Percentiles rank a stretch among this genome's conserved stretches.
Conservation (phyloP, 768 basidiomycete genomes). For the Leucosporidium yakuticum region DNA sequence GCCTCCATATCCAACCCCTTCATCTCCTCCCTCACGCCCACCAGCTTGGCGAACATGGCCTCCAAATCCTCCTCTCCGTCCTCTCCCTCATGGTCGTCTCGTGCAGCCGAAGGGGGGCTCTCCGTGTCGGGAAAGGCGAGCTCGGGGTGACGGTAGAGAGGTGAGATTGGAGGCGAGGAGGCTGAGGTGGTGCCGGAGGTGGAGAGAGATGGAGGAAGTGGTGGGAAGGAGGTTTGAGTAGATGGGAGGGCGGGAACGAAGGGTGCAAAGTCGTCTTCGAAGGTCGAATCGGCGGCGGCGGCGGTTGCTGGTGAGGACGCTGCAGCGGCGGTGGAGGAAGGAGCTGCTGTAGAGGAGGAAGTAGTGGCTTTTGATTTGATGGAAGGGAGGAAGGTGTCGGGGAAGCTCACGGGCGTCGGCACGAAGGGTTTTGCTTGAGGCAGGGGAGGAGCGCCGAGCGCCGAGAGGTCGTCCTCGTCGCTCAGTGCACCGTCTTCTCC, state of each 20-base stretch:
- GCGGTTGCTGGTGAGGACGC: neutral
- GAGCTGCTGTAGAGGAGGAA: too few relatives aligned
- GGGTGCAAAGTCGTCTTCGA: constrained; percentile 9
- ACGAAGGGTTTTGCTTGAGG: constrained; percentile 1
- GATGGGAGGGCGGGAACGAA: neutral
- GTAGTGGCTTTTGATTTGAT: neutral
- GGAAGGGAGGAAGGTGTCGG: constrained; percentile 3
- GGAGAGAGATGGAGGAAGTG: neutral
- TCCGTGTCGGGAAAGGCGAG: neutral
- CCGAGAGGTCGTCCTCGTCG: neutral
- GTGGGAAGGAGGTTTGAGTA: neutral
- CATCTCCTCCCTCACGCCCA: neutral
- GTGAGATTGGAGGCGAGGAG: neutral
- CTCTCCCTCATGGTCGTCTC: neutral
- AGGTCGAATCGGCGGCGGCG: neutral
- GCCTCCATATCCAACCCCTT: neutral
- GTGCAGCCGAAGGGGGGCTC: neutral
- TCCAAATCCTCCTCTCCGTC: neutral
- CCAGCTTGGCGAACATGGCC: neutral
- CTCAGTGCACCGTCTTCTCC: neutral
- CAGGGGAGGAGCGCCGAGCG: constrained; percentile 1
- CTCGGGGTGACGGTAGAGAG: constrained; percentile 3
- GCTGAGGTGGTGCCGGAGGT: neutral
- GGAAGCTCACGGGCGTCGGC: constrained; percentile 2
- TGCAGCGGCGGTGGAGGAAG: neutral